phyloP scores from a whole-genome alignment of 1,284 basidiomycete species.

The Anthracocystis setariae region DNA sequence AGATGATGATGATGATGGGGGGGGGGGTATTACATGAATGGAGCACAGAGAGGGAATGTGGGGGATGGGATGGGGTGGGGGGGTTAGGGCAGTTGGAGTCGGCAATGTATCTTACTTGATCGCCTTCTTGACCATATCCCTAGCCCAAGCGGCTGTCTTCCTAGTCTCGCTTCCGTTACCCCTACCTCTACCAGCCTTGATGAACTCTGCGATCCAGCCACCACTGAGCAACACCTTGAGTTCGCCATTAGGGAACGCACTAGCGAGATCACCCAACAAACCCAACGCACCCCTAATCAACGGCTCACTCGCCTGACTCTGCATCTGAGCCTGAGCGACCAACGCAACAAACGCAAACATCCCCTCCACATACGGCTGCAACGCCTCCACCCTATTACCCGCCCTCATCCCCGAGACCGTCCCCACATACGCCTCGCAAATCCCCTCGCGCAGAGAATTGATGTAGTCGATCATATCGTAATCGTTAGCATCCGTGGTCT shows the following conservation, averaged over 20 bases:
- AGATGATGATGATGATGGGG: not conserved
- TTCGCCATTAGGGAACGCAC: conserved; percentile 73
- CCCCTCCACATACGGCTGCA: conserved; percentile 79
- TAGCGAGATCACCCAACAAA: conserved; percentile 89
- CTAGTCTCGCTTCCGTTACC: conserved; percentile 70
- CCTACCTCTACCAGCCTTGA: conserved; percentile 74
- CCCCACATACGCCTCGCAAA: conserved; percentile 95
- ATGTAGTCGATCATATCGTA: conserved; percentile 94
- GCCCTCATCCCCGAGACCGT: conserved; percentile 90
- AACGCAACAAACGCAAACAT: conserved; percentile 86
- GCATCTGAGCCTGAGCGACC: conserved; percentile 80
- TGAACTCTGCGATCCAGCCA: conserved; percentile 82
- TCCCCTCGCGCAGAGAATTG: conserved; percentile 87
- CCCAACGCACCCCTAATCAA: conserved; percentile 82
- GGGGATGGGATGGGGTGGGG: not conserved
- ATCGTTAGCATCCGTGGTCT: conserved; percentile 71
- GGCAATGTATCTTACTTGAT: conserved; percentile 13
- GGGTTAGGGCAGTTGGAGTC: conserved; percentile 32
- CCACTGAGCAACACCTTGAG: conserved; percentile 78
- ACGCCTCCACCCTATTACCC: conserved; percentile 77
- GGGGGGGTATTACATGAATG: conserved; percentile 41
- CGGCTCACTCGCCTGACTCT: conserved; percentile 76
- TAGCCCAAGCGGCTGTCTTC: conserved; percentile 72
- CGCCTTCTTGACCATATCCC: conserved; percentile 69
- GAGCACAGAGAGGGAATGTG: conserved; percentile 5